Conservation (phyloP, 2,329 filamentous ascomycete genomes). For the Dendryphion nanum region DNA sequence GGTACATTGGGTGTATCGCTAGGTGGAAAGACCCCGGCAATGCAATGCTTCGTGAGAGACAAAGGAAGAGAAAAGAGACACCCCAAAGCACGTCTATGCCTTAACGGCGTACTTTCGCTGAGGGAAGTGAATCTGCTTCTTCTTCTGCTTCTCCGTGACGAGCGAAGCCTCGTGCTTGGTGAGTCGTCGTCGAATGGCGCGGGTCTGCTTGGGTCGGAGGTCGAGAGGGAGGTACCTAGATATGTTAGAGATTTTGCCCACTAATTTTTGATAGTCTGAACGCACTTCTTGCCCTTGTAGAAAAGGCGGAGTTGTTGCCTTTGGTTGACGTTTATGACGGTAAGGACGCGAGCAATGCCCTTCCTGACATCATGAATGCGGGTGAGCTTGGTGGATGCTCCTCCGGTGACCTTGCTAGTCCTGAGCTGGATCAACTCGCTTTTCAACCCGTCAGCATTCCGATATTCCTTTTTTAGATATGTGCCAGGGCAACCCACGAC, state of each 20-base stretch:
- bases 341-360: constrained; percentile 97
- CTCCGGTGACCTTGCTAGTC: constrained; percentile 95
- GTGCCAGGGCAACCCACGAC: constrained; percentile 27
- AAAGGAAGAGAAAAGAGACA: constrained; percentile 36
- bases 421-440: constrained; percentile 88
- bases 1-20: constrained; percentile 34
- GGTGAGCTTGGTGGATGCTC: constrained; percentile 88
- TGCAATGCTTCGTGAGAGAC: constrained; percentile 42
- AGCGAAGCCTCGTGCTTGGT: constrained; percentile 84
- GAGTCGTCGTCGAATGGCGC: constrained; percentile 93
- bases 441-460: constrained; percentile 30
- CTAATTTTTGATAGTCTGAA: constrained; percentile 5
- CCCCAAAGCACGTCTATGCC: constrained; percentile 54
- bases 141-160: constrained; percentile 92
- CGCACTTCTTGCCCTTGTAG: constrained; percentile 97
- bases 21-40: constrained; percentile 39
- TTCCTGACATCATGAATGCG: constrained; percentile 89
- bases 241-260: constrained; percentile 18
- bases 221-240: constrained; percentile 83
- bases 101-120: constrained; percentile 99
- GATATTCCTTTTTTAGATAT: constrained; percentile 7
- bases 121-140: constrained; percentile 94
- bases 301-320: constrained; percentile 88
- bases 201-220: constrained; percentile 97
- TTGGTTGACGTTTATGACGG: constrained; percentile 99